Base-by-base conservation (phyloP, 1,139 yeast species). In the Saccharomycopsis hybrid region DNA sequence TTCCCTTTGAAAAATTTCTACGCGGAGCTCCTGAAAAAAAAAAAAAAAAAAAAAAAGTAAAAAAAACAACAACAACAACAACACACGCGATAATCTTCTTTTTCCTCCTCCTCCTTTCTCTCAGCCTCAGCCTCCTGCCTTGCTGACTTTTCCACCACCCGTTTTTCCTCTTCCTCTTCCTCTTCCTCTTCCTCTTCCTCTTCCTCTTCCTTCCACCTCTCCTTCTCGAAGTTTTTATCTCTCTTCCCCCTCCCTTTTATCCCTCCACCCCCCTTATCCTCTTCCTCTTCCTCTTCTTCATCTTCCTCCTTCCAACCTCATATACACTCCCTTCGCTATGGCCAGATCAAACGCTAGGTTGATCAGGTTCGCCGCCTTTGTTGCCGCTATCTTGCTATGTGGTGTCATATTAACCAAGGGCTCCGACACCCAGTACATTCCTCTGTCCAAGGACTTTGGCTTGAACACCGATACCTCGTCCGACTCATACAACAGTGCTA, bases 351-450 rank as follows among this genome's bases (percentile, higher is more conserved):
- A 78, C 62, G 82, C 85, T 54, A 74, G 86, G 60, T 62, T 80
- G 56, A 66, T 78, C 45, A 69, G 86, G 59, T 80, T 81, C 59
- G 84, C 77, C 41, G 71, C 79, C 44, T 76, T 80, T 61, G 85
- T 85, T 35, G 64, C 75, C 25, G 71, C 78, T 25, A 69, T 81
- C 60, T 68, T 81, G 49, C 66, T 73, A 27, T 78, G 83, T 60
- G 83, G 84, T 18, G 79, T 71, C 61, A 76, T 81, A 48, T 72
- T 81, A 43, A 74, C 85, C 25, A 73, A 76, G 57, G 86, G 86
- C 5, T 74, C 82, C 5, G 68, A 71, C 11, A 71, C 77, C 48
- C 64, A 73, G 41, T 67, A 72, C 35, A 59, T 42, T 63, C 63
- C 60, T 38, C 18, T 18, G 18, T 18, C 18, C 18, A 18, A 18